phyloP scores from a whole-genome alignment of 495 filamentous ascomycete genomes.

The Podospora pseudocomata region DNA sequence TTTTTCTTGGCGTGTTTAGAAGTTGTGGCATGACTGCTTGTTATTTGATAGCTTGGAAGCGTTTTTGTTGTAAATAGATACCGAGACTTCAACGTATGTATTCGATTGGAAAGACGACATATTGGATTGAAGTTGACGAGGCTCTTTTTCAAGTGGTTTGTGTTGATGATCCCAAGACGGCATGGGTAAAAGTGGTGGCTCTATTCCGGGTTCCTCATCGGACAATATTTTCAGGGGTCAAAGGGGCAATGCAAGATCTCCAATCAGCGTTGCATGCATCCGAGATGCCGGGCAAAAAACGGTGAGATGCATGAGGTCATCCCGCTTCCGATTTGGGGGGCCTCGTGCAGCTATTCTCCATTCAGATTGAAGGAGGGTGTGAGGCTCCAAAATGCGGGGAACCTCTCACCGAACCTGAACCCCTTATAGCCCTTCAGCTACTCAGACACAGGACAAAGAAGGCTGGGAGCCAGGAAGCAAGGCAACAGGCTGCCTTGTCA shows the following conservation, averaged over 20 bases:
- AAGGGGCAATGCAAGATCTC: not conserved
- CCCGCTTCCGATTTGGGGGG: not conserved
- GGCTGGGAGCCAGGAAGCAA: not conserved
- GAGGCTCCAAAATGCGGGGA: constrained; percentile 2
- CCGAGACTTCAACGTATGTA: not conserved
- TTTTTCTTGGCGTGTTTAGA: not conserved
- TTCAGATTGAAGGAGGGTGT: not conserved
- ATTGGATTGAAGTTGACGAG: not conserved
- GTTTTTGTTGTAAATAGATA: constrained; percentile 4
- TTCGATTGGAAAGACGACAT: not conserved
- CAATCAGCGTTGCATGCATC: not conserved
- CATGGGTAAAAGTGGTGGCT: not conserved
- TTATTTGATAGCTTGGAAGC: constrained; percentile 4
- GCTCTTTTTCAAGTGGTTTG: not conserved
- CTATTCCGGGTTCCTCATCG: not conserved
- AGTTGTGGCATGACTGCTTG: constrained; percentile 2
- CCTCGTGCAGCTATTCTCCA: not conserved
- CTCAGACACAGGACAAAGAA: not conserved
- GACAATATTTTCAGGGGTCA: not conserved
- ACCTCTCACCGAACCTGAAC: not conserved
- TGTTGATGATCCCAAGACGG: not conserved
- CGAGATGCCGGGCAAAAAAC: not conserved
- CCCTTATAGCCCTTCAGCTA: not conserved
- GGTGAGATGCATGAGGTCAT: not conserved
- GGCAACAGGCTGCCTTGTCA: not conserved